phyloP scores from a whole-genome alignment of 768 basidiomycete genomes.

The Leccinum truebloodii region DNA sequence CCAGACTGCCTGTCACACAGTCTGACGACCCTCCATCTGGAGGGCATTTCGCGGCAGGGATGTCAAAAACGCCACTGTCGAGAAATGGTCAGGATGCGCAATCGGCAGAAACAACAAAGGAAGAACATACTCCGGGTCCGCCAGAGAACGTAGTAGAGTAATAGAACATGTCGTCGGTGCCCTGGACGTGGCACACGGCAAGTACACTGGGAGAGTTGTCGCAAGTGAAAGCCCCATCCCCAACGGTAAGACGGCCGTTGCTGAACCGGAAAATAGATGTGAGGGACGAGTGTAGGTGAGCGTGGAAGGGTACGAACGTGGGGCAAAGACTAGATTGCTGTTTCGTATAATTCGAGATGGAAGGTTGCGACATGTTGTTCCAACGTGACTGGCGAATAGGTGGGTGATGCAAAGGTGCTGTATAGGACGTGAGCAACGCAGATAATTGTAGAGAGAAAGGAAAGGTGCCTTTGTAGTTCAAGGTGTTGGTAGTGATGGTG shows the following conservation, averaged over 20 bases:
- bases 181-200: conserved; percentile 84
- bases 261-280: conserved; percentile 38
- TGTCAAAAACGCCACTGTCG: conserved; percentile 93
- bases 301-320: conserved; percentile 56
- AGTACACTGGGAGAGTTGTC: conserved; percentile 78
- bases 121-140: conserved; percentile 76
- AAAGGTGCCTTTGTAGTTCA: conserved; percentile 8
- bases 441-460: background rate
- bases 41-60: conserved; percentile 90
- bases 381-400: conserved; percentile 61
- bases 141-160: conserved; percentile 94
- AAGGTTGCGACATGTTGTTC: conserved; percentile 79
- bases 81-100: conserved; percentile 3
- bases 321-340: conserved; percentile 92
- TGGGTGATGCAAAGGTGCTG: conserved; percentile 11
- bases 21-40: conserved; percentile 92
- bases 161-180: conserved; percentile 81
- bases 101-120: background rate
- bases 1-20: conserved; percentile 93
- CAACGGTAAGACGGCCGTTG: conserved; percentile 97
- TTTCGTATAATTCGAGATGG: conserved; percentile 71
- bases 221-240: conserved; percentile 89
- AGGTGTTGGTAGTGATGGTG: conserved; percentile 13
- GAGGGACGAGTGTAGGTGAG: conserved; percentile 9
- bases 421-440: background rate